These are phyloP conservation scores for Colletotrichum magnum DNA, from an alignment of 2,329 filamentous ascomycete species.

Conservation along the genomic window DNA sequence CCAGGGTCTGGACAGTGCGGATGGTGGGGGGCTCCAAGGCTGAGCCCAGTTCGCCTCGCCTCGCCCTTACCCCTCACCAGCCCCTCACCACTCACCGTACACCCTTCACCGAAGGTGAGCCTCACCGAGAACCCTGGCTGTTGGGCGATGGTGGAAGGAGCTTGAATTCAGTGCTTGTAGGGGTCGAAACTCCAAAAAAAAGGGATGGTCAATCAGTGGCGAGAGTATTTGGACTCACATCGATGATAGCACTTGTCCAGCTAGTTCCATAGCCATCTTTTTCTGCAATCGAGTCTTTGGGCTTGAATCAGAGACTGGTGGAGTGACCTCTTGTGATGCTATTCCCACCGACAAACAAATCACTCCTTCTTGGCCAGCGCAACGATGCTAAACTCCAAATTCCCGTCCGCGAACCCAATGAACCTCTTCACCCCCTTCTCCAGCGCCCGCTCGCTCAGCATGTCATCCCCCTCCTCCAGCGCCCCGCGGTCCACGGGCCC, in stretches of 20 bases:
- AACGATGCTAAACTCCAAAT: conserved; percentile 56
- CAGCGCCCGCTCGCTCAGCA: conserved; percentile 77
- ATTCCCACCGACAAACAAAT: neutral
- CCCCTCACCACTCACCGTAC: neutral
- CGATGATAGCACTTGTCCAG: no score
- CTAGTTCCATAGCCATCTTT: no score
- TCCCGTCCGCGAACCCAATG: conserved; percentile 54
- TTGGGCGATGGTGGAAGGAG: neutral
- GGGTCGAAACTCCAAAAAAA: no score
- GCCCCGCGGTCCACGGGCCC: conserved; percentile 78
- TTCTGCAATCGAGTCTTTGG: no score
- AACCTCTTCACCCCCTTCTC: conserved; percentile 67
- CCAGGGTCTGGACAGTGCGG: conserved; percentile 42
- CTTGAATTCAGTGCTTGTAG: no score
- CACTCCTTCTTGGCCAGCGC: conserved; percentile 48
- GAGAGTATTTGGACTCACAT: no score
- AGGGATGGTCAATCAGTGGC: no score
- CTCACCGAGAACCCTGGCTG: neutral
- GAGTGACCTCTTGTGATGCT: no score
- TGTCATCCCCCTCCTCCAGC: conserved; percentile 70
- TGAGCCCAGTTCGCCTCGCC: conserved; percentile 25
- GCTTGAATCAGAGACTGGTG: no score
- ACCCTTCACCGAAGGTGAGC: neutral
- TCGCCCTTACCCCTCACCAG: conserved; percentile 11
- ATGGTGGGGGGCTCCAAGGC: conserved; percentile 40